Percentiles rank a stretch among this genome's conserved stretches.
Conservation (phyloP, 768 basidiomycete genomes). For the Lepiota venenata region DNA sequence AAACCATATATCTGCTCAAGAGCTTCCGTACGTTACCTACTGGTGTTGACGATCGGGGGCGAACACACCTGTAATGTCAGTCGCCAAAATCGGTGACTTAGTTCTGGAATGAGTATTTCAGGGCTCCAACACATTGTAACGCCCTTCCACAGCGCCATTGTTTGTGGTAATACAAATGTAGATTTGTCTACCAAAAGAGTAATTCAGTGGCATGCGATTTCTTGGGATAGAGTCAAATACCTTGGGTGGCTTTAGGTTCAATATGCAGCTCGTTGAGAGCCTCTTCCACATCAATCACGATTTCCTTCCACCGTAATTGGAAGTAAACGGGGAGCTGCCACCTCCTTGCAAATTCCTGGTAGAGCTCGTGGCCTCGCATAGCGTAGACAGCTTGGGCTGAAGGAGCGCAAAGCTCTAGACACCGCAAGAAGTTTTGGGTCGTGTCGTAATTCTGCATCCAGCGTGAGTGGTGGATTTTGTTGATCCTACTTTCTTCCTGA, state of each 20-base stretch:
- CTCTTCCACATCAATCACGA: constrained; percentile 75
- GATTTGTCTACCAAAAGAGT: constrained; percentile 17
- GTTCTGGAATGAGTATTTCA: constrained; percentile 79
- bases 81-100: constrained; percentile 87
- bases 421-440: constrained; percentile 77
- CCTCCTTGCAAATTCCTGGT: constrained; percentile 68
- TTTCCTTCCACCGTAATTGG: constrained; percentile 96
- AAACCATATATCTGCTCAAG: constrained; percentile 72
- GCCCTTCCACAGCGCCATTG: constrained; percentile 66
- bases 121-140: constrained; percentile 83
- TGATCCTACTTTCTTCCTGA: too few relatives aligned
- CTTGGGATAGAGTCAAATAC: constrained; percentile 25
- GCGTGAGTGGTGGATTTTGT: not conserved
- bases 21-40: constrained; percentile 45
- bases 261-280: constrained; percentile 42
- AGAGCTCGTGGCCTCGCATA: constrained; percentile 73
- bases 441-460: constrained; percentile 77
- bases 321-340: constrained; percentile 99
- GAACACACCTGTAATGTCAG: constrained; percentile 78
- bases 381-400: constrained; percentile 63
- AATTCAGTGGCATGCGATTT: not conserved
- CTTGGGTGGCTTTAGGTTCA: constrained; percentile 36
- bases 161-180: constrained; percentile 40
- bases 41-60: not conserved
- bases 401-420: constrained; percentile 81